Percentiles rank a stretch among this genome's conserved stretches.
These are phyloP conservation scores for Polygonum maritimum DNA, from an alignment of 148 eudicot species.

Conservation along the genomic window DNA sequence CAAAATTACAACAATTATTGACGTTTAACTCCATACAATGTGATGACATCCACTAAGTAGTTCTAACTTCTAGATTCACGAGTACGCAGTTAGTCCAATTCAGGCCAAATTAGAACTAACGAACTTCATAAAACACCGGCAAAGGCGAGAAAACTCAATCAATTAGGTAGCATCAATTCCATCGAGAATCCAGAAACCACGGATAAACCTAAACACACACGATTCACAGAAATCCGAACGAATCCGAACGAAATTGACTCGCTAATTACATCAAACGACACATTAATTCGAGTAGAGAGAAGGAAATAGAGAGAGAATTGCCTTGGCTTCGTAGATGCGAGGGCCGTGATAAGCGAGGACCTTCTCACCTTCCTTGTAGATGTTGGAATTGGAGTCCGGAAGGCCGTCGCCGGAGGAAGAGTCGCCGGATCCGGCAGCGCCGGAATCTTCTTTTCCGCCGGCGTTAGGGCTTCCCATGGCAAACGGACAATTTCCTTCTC, in stretches of 20 bases:
- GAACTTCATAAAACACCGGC: neutral
- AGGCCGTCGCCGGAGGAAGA: slow-evolving; percentile 38
- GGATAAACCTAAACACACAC: neutral
- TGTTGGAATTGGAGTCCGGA: slow-evolving; percentile 34
- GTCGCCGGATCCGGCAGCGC: slow-evolving; percentile 46
- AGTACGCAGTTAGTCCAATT: neutral
- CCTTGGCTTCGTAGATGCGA: slow-evolving; percentile 96
- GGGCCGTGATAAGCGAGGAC: slow-evolving; percentile 97
- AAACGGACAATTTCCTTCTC: neutral
- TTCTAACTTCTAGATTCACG: neutral
- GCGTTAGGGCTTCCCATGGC: slow-evolving; percentile 67
- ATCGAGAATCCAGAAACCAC: neutral
- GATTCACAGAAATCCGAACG: neutral
- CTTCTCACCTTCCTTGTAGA: slow-evolving; percentile 71
- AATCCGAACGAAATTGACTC: neutral
- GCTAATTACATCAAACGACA: neutral
- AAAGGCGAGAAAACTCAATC: neutral
- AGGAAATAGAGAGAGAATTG: slow-evolving; percentile 16
- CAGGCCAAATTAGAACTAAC: neutral
- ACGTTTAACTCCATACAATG: neutral
- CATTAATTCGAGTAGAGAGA: neutral
- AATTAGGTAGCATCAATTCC: neutral
- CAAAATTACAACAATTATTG: neutral
- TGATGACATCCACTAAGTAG: neutral
- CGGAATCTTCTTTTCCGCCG: slow-evolving; percentile 49